Percentiles rank a stretch among this genome's conserved stretches.
These are phyloP conservation scores for Thelonectria blattea DNA, from an alignment of 2,329 filamentous ascomycete genomes.

Conservation along the genomic window DNA sequence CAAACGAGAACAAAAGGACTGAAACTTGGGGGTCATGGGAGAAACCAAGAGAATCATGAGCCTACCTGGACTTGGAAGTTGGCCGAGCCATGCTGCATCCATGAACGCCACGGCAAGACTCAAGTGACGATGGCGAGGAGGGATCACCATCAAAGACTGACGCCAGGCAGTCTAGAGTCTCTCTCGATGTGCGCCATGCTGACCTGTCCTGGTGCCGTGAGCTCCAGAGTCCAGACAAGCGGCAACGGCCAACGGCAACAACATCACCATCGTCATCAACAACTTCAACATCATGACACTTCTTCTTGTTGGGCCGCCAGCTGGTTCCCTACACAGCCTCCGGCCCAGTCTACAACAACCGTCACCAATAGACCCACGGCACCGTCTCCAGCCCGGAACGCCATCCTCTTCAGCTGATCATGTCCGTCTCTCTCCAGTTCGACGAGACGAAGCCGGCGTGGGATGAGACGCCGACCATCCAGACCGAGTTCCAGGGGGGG, in stretches of 20 bases:
- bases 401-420: constrained; percentile 11
- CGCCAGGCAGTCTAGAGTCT: neutral
- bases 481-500: constrained; percentile 20
- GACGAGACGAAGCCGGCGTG: constrained; percentile 18
- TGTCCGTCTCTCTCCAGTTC: constrained; percentile 1
- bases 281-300: constrained; percentile 19
- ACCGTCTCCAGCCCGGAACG: constrained; percentile 7
- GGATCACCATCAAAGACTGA: neutral
- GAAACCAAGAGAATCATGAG: neutral
- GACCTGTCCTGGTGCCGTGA: constrained; percentile 1
- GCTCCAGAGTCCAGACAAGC: neutral
- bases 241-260: constrained; percentile 7
- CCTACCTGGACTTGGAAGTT: constrained; percentile 7
- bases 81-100: neutral
- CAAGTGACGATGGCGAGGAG: neutral
- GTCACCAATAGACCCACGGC: constrained; percentile 17
- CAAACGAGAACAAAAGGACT: neutral
- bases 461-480: constrained; percentile 14
- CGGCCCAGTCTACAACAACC: constrained; percentile 9
- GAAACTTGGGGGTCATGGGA: neutral
- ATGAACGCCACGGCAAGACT: neutral
- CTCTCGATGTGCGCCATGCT: neutral
- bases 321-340: neutral
- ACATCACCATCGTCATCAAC: constrained; percentile 14
- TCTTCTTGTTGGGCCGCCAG: constrained; percentile 15